phyloP scores from a whole-genome alignment of 768 basidiomycete genomes.

The Lactarius pseudohatsudake region DNA sequence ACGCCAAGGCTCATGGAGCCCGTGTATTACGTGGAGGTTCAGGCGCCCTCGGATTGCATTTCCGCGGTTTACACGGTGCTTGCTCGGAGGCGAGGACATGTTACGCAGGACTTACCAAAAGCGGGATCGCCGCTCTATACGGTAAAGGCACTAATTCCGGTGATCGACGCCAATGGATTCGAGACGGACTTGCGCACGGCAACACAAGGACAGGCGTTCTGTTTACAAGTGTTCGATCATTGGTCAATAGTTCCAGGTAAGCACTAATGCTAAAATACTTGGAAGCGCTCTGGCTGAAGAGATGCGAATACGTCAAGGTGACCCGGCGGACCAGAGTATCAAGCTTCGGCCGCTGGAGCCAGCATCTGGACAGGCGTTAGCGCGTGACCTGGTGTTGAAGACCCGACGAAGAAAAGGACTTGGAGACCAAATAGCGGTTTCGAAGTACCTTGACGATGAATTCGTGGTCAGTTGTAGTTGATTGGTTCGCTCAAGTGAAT shows the following conservation, averaged over 20 bases:
- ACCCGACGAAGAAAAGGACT: constrained; percentile 95
- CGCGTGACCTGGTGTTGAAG: constrained; percentile 93
- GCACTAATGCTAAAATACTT: constrained; percentile 32
- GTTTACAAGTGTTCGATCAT: constrained; percentile 95
- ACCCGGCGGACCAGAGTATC: constrained; percentile 97
- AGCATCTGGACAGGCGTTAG: constrained; percentile 92
- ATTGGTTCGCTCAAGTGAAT: neutral
- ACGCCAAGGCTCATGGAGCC: constrained; percentile 96
- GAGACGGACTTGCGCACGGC: constrained; percentile 97
- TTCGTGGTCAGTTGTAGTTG: constrained; percentile 66
- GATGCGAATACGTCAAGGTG: constrained; percentile 52
- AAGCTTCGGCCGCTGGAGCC: constrained; percentile 96
- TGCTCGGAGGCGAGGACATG: constrained; percentile 97
- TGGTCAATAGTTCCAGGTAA: constrained; percentile 97
- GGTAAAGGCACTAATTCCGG: constrained; percentile 96
- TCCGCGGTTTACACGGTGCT: constrained; percentile 98
- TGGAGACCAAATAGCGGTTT: constrained; percentile 95
- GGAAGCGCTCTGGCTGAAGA: neutral
- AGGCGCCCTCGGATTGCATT: constrained; percentile 97
- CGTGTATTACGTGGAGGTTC: constrained; percentile 98
- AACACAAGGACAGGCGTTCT: constrained; percentile 99
- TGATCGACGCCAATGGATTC: constrained; percentile 98
- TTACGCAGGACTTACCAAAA: constrained; percentile 97
- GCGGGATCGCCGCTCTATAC: constrained; percentile 98
- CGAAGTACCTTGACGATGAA: constrained; percentile 96